phyloP scores from a whole-genome alignment of 2,329 filamentous ascomycete genomes.

The Coniochaeta ligniaria region DNA sequence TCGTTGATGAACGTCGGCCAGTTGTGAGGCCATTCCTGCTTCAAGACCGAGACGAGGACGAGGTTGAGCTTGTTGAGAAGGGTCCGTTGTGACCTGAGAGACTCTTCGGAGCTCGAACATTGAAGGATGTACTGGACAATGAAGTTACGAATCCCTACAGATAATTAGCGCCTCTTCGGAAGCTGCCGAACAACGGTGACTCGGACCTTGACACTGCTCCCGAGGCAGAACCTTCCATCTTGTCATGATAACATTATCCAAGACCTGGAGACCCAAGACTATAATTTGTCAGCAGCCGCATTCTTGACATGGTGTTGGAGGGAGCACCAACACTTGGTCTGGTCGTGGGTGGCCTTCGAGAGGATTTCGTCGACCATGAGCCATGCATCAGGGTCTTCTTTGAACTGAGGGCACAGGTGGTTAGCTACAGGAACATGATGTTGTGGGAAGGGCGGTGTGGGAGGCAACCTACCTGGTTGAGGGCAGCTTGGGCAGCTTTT shows the following conservation, averaged over 20 bases:
- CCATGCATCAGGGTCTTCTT: conserved; percentile 98
- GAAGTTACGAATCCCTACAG: conserved; percentile 90
- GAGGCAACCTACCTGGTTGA: conserved; percentile 71
- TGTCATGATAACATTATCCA: conserved; percentile 97
- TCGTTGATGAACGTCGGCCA: conserved; percentile 99
- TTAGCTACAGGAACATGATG: background rate
- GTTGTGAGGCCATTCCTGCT: conserved; percentile 99
- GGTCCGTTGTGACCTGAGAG: conserved; percentile 74
- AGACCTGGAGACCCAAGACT: conserved; percentile 92
- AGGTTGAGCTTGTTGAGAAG: conserved; percentile 98
- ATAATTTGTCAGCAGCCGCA: conserved; percentile 18
- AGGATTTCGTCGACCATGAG: conserved; percentile 95
- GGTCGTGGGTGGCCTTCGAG: conserved; percentile 82
- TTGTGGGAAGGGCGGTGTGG: conserved; percentile 7
- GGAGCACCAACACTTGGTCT: conserved; percentile 79
- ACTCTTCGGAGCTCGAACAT: conserved; percentile 83
- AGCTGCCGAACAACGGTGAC: background rate
- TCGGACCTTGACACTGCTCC: conserved; percentile 85
- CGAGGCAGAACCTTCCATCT: conserved; percentile 97
- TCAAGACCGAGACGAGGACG: conserved; percentile 92
- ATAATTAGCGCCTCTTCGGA: conserved; percentile 15
- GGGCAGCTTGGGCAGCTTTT: conserved; percentile 87
- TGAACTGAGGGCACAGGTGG: conserved; percentile 60
- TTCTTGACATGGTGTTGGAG: conserved; percentile 1
- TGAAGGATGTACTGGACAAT: conserved; percentile 98